Percentiles rank a stretch among this genome's conserved stretches.
Evolutionary conservation across 768 basidiomycete genomes (phyloP).

Genomic region (Lactarius deliciosus): DNA sequence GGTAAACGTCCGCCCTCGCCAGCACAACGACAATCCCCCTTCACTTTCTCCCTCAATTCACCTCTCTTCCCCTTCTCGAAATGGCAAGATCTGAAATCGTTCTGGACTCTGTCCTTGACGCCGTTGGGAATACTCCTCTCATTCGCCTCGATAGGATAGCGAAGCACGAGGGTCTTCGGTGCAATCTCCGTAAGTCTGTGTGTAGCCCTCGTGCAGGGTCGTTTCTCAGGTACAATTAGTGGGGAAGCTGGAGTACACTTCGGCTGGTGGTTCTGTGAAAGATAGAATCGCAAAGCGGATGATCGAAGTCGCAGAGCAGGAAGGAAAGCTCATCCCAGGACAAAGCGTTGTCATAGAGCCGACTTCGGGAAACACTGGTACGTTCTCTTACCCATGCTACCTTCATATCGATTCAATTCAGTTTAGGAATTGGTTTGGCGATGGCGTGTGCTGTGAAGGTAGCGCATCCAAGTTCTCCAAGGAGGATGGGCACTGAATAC

Average conservation of each 20-base stretch:
- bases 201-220: not conserved
- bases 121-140: conserved; percentile 89
- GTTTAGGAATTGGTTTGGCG: conserved; percentile 77
- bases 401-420: not conserved
- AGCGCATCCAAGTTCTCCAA: conserved; percentile 30
- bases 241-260: conserved; percentile 88
- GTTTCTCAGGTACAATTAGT: conserved; percentile 44
- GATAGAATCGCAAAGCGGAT: conserved; percentile 96
- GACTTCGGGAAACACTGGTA: conserved; percentile 94
- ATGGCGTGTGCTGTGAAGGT: conserved; percentile 95
- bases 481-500: conserved; percentile 61
- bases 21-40: not conserved
- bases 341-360: conserved; percentile 94
- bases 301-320: conserved; percentile 90
- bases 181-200: conserved; percentile 75
- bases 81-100: conserved; percentile 55
- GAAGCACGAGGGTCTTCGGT: conserved; percentile 69
- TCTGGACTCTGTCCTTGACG: conserved; percentile 76
- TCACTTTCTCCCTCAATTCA: not conserved
- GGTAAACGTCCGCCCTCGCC: not conserved
- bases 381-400: conserved; percentile 25
- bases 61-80: not conserved
- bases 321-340: conserved; percentile 82
- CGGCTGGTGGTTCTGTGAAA: conserved; percentile 92
- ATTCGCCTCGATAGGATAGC: conserved; percentile 83